Evolutionary conservation across 768 basidiomycete species (phyloP), one percentile per base, ranked within the genome.

Genomic region (Galerina marginata): DNA sequence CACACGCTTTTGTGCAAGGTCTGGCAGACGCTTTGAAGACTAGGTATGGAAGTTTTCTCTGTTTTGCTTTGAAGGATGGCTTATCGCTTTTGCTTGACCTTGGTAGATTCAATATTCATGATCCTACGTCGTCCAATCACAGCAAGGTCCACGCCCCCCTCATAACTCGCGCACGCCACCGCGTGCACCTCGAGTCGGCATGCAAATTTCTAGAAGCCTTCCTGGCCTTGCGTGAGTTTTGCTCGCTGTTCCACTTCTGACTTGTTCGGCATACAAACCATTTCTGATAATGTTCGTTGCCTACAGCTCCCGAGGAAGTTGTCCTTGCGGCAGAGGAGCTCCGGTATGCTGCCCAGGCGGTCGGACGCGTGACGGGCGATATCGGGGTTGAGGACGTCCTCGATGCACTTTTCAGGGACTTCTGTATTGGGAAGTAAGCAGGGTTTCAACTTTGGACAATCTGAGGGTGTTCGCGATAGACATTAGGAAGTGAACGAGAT

Each of bases 291-390:
- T 16, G 37, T 59, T 25, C 52, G 11, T 25, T 47, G 25, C 4
- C 29, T 7, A 33, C 68, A 89, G 88, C 83, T 9, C 67, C 83
- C 1, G 80, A 83, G n/a, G 91, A 95, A 61, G 76, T 95, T 4
- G 93, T 95, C 6, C 70, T 92, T 10, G 93, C 86, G 4, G 93
- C 93, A 0, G 95, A 96, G 71, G 93, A 95, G 69, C 79, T 96
- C 25, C 86, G 95, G 25, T 93, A 95, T 69, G 95, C 93, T 2
- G 88, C 90, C 0, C 83, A 85, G 59, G 88, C 92, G 4, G 83
- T 96, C n/a, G 94, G 92, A 1, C 86, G 86, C 59, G 86, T 96
- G n/a, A 87, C 90, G 2, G 94, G 95, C 4, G 69, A 82, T 7
- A 88, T 96, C 56, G 89, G 88, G 47, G 86, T 89, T 11, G 95